Percentiles rank a stretch among this genome's conserved stretches.
These are phyloP conservation scores for Phaeosphaeriaceae sp. DNA, from an alignment of 2,329 filamentous ascomycete species.

Conservation along the genomic window DNA sequence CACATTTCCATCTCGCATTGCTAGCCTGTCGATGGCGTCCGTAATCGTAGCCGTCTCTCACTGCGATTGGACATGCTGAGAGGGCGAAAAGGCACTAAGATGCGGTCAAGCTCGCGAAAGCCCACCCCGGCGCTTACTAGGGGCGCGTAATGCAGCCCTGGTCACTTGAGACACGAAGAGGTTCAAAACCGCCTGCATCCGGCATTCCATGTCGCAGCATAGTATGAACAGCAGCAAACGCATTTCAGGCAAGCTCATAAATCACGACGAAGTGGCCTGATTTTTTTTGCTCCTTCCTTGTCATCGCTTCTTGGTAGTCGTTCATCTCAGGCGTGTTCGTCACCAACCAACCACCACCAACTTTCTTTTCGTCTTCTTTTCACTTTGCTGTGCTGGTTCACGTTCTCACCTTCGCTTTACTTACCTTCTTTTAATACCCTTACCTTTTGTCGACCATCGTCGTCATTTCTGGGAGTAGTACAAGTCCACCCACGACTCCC, in stretches of 20 bases:
- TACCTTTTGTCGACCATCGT: background rate
- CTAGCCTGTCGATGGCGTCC: slow-evolving; percentile 3
- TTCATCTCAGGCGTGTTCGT: slow-evolving; percentile 27
- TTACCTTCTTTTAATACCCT: slow-evolving; percentile 4
- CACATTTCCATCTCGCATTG: background rate
- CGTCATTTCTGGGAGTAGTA: background rate
- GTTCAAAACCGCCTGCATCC: slow-evolving; percentile 33
- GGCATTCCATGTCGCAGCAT: slow-evolving; percentile 38
- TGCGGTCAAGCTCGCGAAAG: background rate
- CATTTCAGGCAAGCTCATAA: slow-evolving; percentile 34
- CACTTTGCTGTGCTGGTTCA: slow-evolving; percentile 42
- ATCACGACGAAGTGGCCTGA: slow-evolving; percentile 41
- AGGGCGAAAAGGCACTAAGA: slow-evolving; percentile 4
- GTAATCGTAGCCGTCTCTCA: background rate
- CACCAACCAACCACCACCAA: slow-evolving; percentile 5
- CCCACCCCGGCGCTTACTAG: slow-evolving; percentile 17
- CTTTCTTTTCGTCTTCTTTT: slow-evolving; percentile 25
- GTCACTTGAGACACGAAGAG: slow-evolving; percentile 34
- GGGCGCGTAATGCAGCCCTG: slow-evolving; percentile 29
- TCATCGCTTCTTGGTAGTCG: slow-evolving; percentile 19
- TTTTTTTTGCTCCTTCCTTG: slow-evolving; percentile 27
- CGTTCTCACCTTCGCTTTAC: slow-evolving; percentile 7
- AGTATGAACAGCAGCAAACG: slow-evolving; percentile 32
- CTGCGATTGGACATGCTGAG: slow-evolving; percentile 18
- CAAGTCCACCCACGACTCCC: background rate